These are phyloP conservation scores for Neurospora sp. DNA, from an alignment of 495 filamentous ascomycete genomes.

Conservation along the genomic window DNA sequence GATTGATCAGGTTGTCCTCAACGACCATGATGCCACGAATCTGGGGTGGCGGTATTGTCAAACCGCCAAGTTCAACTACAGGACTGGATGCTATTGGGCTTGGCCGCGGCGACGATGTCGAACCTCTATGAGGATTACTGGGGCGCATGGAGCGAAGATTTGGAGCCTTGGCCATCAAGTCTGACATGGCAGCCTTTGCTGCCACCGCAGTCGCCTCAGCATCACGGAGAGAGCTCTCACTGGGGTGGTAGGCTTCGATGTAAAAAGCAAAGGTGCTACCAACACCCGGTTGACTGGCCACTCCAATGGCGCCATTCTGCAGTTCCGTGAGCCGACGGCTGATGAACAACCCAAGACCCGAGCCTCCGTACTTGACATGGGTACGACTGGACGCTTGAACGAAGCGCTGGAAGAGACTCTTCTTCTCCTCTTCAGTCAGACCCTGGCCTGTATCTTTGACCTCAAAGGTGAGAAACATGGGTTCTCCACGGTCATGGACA, in stretches of 20 bases:
- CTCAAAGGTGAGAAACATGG: conserved; percentile 53
- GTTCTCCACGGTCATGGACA: conserved; percentile 11
- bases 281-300: conserved; percentile 51
- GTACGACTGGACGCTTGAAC: conserved; percentile 65
- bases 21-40: conserved; percentile 49
- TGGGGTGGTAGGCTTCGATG: conserved; percentile 47
- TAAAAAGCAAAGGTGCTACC: conserved; percentile 77
- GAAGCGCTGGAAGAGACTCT: conserved; percentile 63
- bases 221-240: conserved; percentile 16
- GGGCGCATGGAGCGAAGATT: neutral
- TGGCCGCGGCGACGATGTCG: conserved; percentile 1
- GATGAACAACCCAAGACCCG: conserved; percentile 69
- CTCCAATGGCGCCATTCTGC: conserved; percentile 67
- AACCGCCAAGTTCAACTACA: neutral
- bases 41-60: conserved; percentile 3
- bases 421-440: conserved; percentile 54
- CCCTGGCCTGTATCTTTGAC: conserved; percentile 69
- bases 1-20: conserved; percentile 73
- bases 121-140: neutral
- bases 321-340: conserved; percentile 60
- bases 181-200: conserved; percentile 8
- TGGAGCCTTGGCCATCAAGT: conserved; percentile 3
- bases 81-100: conserved; percentile 4
- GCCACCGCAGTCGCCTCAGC: conserved; percentile 14
- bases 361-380: conserved; percentile 66